These are phyloP conservation scores for Endocarpon pusillum DNA, from an alignment of 495 filamentous ascomycete genomes.

Conservation along the genomic window DNA sequence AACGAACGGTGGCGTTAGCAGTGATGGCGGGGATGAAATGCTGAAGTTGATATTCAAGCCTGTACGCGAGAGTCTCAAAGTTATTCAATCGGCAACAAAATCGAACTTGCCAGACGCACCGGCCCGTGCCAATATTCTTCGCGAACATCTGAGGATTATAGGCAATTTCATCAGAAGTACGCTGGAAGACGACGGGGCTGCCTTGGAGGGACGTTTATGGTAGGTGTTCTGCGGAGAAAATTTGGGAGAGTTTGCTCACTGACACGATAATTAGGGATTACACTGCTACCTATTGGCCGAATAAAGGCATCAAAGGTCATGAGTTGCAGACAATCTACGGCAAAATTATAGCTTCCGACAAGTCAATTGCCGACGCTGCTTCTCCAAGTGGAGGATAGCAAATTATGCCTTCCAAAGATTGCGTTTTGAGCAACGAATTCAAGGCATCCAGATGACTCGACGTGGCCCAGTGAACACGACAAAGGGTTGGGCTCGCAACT, in stretches of 20 bases:
- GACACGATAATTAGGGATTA: background rate
- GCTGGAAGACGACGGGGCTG: constrained; percentile 14
- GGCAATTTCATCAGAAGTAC: constrained; percentile 31
- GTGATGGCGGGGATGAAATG: constrained; percentile 31
- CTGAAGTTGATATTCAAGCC: constrained; percentile 41
- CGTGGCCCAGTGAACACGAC: too few species aligned
- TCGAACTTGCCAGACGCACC: constrained; percentile 42
- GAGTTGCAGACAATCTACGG: background rate
- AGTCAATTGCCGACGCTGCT: too few species aligned
- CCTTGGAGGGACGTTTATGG: constrained; percentile 13
- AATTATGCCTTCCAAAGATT: too few species aligned
- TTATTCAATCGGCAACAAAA: constrained; percentile 42
- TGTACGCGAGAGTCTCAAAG: constrained; percentile 38
- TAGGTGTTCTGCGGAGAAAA: constrained; percentile 4
- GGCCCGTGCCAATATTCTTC: constrained; percentile 37
- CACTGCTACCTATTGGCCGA: background rate
- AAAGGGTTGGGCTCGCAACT: too few species aligned
- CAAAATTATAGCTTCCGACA: constrained; percentile 1
- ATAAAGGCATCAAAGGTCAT: background rate
- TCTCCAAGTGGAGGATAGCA: too few species aligned
- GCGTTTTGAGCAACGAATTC: too few species aligned
- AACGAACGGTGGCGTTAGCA: constrained; percentile 15
- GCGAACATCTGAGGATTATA: constrained; percentile 27
- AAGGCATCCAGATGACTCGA: too few species aligned
- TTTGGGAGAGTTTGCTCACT: background rate